phyloP scores from a whole-genome alignment of 2,329 filamentous ascomycete species.

The Botryosphaeria dothidea region DNA sequence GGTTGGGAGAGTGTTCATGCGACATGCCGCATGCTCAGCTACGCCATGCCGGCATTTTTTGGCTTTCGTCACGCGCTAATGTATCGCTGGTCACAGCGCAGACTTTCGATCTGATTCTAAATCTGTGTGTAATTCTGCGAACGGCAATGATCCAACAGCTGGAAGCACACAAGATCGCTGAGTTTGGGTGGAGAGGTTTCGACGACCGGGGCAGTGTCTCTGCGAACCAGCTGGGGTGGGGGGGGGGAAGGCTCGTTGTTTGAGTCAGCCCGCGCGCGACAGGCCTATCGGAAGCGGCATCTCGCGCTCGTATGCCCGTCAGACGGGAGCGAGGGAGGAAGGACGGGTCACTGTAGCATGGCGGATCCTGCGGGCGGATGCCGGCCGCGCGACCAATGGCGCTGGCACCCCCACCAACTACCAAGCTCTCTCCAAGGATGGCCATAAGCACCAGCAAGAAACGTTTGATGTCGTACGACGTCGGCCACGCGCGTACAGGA shows the following conservation, averaged over 20 bases:
- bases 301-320: background rate
- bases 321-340: background rate
- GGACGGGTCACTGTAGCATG: background rate
- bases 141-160: background rate
- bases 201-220: background rate
- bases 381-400: background rate
- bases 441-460: background rate
- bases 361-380: slow-evolving; percentile 9
- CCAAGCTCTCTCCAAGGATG: background rate
- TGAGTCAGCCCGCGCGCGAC: background rate
- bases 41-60: background rate
- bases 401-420: background rate
- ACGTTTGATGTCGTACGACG: slow-evolving; percentile 8
- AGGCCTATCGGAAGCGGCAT: background rate
- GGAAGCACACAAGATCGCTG: background rate
- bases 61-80: slow-evolving; percentile 13
- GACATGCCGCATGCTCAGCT: background rate
- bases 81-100: background rate
- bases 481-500: background rate
- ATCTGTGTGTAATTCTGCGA: background rate
- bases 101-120: background rate
- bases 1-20: background rate
- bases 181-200: background rate
- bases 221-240: background rate
- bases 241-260: background rate